A percentile compares a stretch with the other conserved stretches of the same genome.
These are phyloP conservation scores for Mortierella polycephala DNA, from an alignment of 371 early-diverging fungal genomes.

Conservation along the genomic window DNA sequence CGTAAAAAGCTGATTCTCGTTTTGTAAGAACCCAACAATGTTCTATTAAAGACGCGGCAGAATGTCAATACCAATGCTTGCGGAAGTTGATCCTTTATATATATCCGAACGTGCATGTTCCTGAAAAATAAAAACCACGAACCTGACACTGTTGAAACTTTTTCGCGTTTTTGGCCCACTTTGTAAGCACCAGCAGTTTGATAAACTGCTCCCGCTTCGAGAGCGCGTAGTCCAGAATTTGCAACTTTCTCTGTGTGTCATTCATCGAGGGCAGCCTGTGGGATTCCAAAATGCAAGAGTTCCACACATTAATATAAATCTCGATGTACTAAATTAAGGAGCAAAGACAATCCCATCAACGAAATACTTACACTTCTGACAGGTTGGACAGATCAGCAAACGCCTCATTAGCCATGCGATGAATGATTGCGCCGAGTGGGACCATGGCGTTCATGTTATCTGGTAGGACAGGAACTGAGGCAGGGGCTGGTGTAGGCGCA, in stretches of 20 bases:
- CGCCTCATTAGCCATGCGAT: slow-evolving; percentile 65
- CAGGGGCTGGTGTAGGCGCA: slow-evolving; percentile 5
- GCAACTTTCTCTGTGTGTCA: slow-evolving; percentile 67
- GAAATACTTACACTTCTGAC: slow-evolving; percentile 67
- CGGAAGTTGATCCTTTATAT: too few relatives aligned
- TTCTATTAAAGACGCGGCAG: slow-evolving; percentile 54
- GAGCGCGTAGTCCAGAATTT: slow-evolving; percentile 67
- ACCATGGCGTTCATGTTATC: slow-evolving; percentile 62
- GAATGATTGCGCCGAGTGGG: slow-evolving; percentile 64
- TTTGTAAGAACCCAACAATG: slow-evolving; percentile 76
- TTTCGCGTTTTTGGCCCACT: slow-evolving; percentile 78
- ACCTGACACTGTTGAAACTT: slow-evolving; percentile 83
- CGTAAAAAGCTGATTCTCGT: slow-evolving; percentile 76
- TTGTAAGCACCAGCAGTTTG: slow-evolving; percentile 73
- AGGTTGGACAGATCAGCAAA: slow-evolving; percentile 67
- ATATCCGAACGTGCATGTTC: not conserved
- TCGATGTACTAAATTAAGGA: not conserved
- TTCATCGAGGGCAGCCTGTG: slow-evolving; percentile 68
- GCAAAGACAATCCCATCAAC: not conserved
- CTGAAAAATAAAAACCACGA: not conserved
- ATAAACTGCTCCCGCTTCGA: slow-evolving; percentile 70
- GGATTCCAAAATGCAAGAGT: slow-evolving; percentile 3
- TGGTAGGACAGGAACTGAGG: slow-evolving; percentile 25
- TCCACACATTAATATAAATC: not conserved
- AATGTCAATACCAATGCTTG: not conserved